Evolutionary conservation across 1,284 basidiomycete species (phyloP).

Genomic region (Bondarzewia mesenterica): DNA sequence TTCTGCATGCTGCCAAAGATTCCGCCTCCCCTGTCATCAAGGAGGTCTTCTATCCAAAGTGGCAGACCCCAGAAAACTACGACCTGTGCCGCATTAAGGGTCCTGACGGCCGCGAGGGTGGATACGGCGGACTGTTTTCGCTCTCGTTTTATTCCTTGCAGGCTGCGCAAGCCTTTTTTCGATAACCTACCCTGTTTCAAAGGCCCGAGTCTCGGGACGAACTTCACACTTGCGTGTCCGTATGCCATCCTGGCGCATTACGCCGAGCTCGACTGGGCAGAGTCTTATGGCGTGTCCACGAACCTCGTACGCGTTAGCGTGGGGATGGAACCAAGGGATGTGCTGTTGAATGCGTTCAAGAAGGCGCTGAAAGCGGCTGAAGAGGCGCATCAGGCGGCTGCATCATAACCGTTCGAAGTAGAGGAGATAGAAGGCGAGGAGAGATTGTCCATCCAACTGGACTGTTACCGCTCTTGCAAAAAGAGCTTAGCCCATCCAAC

Average conservation of each 20-base stretch:
- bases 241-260: slow-evolving; percentile 95
- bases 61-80: slow-evolving; percentile 69
- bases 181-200: slow-evolving; percentile 81
- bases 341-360: slow-evolving; percentile 56
- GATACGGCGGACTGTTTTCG: slow-evolving; percentile 91
- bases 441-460: slow-evolving; percentile 14
- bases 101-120: slow-evolving; percentile 35
- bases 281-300: slow-evolving; percentile 76
- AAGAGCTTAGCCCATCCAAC: slow-evolving; percentile 9
- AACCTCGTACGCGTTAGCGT: slow-evolving; percentile 86
- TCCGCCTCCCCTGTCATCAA: slow-evolving; percentile 42
- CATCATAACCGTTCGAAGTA: neutral
- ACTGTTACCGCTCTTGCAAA: neutral
- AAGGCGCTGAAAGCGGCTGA: slow-evolving; percentile 68
- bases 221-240: slow-evolving; percentile 91
- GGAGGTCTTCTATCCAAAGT: slow-evolving; percentile 88
- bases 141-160: slow-evolving; percentile 71
- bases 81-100: slow-evolving; percentile 41
- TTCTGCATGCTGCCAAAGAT: slow-evolving; percentile 58
- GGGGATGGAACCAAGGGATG: slow-evolving; percentile 76
- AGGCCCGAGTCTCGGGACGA: slow-evolving; percentile 92
- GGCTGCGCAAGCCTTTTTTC: slow-evolving; percentile 81
- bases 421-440: neutral
- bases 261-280: slow-evolving; percentile 89
- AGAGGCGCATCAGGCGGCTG: slow-evolving; percentile 17